Conservation (phyloP, 305 asterid genomes). For the Solanum hybrid region DNA sequence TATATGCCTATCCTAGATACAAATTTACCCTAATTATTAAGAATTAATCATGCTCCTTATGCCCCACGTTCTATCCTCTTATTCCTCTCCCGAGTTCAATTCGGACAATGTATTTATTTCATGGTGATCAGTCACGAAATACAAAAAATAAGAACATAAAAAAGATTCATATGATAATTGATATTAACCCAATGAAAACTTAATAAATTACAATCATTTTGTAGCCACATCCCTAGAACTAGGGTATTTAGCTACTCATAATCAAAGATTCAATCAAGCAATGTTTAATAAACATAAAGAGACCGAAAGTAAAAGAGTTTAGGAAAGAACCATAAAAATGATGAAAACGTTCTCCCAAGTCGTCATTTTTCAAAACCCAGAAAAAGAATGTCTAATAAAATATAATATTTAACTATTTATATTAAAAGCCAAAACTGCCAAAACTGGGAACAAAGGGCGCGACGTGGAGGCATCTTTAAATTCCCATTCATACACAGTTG, state of each 20-base stretch:
- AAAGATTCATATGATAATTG: not conserved
- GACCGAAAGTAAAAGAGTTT: not conserved
- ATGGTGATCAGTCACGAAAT: not conserved
- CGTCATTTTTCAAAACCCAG: not conserved
- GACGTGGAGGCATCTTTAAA: not conserved
- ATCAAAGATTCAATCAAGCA: not conserved
- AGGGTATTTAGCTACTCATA: not conserved
- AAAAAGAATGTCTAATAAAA: not conserved
- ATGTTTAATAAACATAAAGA: not conserved
- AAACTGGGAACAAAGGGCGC: not conserved
- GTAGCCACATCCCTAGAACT: not conserved
- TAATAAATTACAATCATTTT: not conserved
- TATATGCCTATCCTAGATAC: not conserved
- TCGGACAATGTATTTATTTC: not conserved
- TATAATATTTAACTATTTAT: not conserved
- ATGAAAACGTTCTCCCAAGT: not conserved
- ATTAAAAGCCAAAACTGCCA: too few relatives aligned
- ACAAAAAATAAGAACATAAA: not conserved
- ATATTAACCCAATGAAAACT: not conserved
- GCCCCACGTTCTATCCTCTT: not conserved
- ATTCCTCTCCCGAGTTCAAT: not conserved
- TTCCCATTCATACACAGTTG: not conserved
- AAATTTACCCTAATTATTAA: not conserved
- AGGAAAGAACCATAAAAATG: not conserved
- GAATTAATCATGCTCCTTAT: not conserved